A percentile compares a stretch with the other conserved stretches of the same genome.
These are phyloP conservation scores for Castanea crenata DNA, from an alignment of 306 rosid species.

Conservation along the genomic window DNA sequence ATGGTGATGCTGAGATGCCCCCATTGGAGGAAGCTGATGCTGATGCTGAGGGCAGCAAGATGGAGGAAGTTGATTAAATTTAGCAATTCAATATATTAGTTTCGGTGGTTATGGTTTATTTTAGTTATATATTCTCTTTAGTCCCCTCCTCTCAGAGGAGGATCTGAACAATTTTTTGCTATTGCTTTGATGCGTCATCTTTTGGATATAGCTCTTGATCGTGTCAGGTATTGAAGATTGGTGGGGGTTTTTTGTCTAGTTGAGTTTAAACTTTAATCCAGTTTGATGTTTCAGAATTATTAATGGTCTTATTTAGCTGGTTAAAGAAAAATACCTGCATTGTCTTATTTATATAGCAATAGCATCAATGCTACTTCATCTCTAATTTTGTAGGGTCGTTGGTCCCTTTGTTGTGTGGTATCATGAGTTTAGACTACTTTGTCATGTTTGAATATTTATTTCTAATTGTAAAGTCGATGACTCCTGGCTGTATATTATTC, in stretches of 20 bases:
- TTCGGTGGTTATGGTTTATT: not conserved
- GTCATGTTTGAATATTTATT: too few relatives aligned
- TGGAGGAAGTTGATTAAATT: conserved; percentile 89
- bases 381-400: too few relatives aligned
- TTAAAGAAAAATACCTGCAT: too few relatives aligned
- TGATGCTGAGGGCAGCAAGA: conserved; percentile 91
- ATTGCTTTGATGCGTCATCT: not conserved
- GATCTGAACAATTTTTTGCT: not conserved
- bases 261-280: not conserved
- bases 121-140: not conserved
- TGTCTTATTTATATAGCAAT: too few relatives aligned
- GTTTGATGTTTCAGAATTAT: not conserved
- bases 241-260: not conserved
- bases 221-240: not conserved
- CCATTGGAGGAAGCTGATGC: conserved; percentile 81
- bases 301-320: too few relatives aligned
- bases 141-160: too few relatives aligned
- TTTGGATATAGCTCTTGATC: not conserved
- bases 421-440: too few relatives aligned
- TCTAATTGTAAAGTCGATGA: too few relatives aligned
- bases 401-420: too few relatives aligned
- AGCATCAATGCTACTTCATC: too few relatives aligned
- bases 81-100: not conserved
- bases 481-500: too few relatives aligned
- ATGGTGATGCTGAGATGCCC: conserved; percentile 81